Conservation (phyloP, 169 alveolate genomes). For the Plasmodium gaboni region DNA sequence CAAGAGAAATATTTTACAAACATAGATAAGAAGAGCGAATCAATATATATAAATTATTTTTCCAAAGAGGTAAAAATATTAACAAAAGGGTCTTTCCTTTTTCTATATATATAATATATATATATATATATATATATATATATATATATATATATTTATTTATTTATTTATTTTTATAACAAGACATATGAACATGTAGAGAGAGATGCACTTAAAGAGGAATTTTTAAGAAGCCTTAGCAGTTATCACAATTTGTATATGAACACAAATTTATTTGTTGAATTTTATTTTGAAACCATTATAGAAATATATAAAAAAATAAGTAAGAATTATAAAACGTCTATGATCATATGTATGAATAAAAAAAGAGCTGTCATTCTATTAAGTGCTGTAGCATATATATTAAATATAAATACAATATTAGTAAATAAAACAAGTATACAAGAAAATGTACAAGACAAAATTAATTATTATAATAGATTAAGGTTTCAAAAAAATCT, state of each 20-base stretch:
- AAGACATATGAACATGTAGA: constrained; percentile 53
- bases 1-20: constrained; percentile 34
- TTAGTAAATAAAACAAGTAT: constrained; percentile 32
- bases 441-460: constrained; percentile 29
- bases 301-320: constrained; percentile 44
- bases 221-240: constrained; percentile 56
- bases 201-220: constrained; percentile 29
- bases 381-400: constrained; percentile 51
- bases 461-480: constrained; percentile 64
- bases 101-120: background rate
- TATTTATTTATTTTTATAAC: background rate
- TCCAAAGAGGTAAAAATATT: constrained; percentile 41
- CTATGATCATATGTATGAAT: constrained; percentile 70
- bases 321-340: constrained; percentile 51
- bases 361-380: constrained; percentile 58
- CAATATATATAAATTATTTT: constrained; percentile 34
- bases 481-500: constrained; percentile 48
- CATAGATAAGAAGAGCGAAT: constrained; percentile 1
- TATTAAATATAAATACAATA: constrained; percentile 60
- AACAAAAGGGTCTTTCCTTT: background rate
- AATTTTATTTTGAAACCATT: constrained; percentile 51
- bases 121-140: background rate
- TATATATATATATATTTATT: background rate
- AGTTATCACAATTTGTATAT: constrained; percentile 56
- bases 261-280: constrained; percentile 69